phyloP scores from a whole-genome alignment of 208 protist genomes.

The Strigomonas culicis region DNA sequence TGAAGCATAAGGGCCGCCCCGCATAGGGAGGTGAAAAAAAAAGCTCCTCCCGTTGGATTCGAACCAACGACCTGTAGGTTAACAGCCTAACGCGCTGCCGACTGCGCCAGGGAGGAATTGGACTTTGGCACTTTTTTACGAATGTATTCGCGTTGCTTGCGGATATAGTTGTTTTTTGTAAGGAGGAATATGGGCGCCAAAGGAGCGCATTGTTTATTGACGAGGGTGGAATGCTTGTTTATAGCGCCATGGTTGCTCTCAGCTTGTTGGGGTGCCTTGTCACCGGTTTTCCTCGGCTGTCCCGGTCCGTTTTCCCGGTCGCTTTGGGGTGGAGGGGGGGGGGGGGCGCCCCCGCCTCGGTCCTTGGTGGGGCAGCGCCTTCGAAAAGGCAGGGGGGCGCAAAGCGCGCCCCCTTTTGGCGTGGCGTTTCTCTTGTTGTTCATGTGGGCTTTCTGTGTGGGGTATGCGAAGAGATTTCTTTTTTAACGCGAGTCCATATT shows the following conservation, averaged over 20 bases:
- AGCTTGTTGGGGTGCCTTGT: too few species aligned
- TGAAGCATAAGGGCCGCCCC: too few species aligned
- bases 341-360: neutral
- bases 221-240: too few species aligned
- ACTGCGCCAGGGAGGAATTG: constrained; percentile 91
- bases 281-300: neutral
- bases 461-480: neutral
- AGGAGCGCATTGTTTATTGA: too few species aligned
- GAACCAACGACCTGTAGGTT: constrained; percentile 95
- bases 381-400: neutral
- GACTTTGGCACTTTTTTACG: neutral
- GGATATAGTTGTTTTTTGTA: too few species aligned
- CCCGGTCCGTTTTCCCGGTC: neutral
- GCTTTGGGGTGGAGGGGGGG: neutral
- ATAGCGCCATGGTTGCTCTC: too few species aligned
- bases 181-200: too few species aligned
- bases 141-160: too few species aligned
- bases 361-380: neutral
- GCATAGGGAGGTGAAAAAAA: constrained; percentile 26
- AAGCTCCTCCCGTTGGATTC: constrained; percentile 93
- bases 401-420: too few species aligned
- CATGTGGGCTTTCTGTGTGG: neutral
- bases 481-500: neutral
- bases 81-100: constrained; percentile 95
- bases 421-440: too few species aligned